phyloP scores from a whole-genome alignment of 2,329 filamentous ascomycete genomes.

The Fusarium cyanostomum region DNA sequence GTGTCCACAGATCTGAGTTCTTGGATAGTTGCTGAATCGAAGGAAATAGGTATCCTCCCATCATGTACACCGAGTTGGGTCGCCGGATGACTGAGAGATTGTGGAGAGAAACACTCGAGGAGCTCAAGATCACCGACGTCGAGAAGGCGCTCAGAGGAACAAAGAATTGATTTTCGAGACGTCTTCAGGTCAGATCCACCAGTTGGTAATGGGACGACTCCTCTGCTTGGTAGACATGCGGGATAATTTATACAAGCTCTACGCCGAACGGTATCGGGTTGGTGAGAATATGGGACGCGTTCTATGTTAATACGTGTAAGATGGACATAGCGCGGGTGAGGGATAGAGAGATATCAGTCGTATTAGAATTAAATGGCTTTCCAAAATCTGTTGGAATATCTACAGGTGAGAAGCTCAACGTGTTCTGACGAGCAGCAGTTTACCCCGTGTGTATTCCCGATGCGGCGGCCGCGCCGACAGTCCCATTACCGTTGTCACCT shows the following conservation, averaged over 20 bases:
- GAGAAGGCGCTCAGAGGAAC: neutral
- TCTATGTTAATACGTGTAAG: no score
- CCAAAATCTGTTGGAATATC: no score
- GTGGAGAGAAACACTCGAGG: neutral
- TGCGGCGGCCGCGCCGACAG: neutral
- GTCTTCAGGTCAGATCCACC: no score
- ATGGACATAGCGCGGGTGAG: no score
- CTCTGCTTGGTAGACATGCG: no score
- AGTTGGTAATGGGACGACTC: neutral
- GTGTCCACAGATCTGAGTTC: neutral
- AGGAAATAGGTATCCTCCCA: neutral
- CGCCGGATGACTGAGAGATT: conserved; percentile 4
- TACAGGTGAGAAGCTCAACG: no score
- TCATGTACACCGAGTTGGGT: conserved; percentile 7
- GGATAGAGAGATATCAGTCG: no score
- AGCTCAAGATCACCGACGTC: conserved; percentile 8
- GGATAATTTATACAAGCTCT: no score
- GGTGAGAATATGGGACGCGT: no score
- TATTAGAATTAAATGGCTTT: no score
- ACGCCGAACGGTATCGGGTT: no score
- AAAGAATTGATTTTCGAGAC: neutral
- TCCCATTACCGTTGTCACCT: conserved; percentile 12
- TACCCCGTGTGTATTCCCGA: neutral
- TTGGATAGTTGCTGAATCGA: neutral
- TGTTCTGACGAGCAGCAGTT: neutral